Evolutionary conservation across 805 yeast species (phyloP).

Genomic region (Yamadazyma sp.): DNA sequence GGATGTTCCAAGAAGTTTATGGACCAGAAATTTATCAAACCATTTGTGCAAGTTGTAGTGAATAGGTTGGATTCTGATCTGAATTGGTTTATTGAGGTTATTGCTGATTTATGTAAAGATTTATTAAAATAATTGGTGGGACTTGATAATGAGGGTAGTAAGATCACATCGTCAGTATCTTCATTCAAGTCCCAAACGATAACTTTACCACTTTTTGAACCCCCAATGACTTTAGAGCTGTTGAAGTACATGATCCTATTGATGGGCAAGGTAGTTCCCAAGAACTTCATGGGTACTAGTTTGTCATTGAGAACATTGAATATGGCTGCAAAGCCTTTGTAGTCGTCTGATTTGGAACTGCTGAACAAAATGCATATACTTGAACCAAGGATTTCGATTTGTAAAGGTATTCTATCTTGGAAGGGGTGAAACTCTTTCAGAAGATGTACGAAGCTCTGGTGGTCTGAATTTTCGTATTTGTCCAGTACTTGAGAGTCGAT

Average conservation of each 20-base stretch:
- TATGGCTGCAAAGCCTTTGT: conserved; percentile 26
- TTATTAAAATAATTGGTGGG: conserved; percentile 17
- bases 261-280: conserved; percentile 40
- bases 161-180: conserved; percentile 10
- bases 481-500: not conserved
- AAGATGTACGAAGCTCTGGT: not conserved
- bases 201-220: conserved; percentile 48
- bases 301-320: conserved; percentile 27
- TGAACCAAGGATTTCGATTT: conserved; percentile 2
- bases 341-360: conserved; percentile 3
- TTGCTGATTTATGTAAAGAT: conserved; percentile 19
- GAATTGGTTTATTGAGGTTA: conserved; percentile 21
- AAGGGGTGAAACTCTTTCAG: conserved; percentile 1
- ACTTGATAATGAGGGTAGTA: conserved; percentile 21
- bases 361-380: conserved; percentile 3
- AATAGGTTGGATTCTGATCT: conserved; percentile 9
- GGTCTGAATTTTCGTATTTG: conserved; percentile 1
- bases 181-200: conserved; percentile 48
- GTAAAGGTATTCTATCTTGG: conserved; percentile 3
- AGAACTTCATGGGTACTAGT: conserved; percentile 24
- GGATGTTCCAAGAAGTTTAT: conserved; percentile 30
- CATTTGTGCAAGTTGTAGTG: conserved; percentile 17
- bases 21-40: conserved; percentile 33
- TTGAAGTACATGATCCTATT: conserved; percentile 36
- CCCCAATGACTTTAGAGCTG: conserved; percentile 43